Base-by-base conservation (phyloP, 306 rosid species). In the Quercus aquifolioides region DNA sequence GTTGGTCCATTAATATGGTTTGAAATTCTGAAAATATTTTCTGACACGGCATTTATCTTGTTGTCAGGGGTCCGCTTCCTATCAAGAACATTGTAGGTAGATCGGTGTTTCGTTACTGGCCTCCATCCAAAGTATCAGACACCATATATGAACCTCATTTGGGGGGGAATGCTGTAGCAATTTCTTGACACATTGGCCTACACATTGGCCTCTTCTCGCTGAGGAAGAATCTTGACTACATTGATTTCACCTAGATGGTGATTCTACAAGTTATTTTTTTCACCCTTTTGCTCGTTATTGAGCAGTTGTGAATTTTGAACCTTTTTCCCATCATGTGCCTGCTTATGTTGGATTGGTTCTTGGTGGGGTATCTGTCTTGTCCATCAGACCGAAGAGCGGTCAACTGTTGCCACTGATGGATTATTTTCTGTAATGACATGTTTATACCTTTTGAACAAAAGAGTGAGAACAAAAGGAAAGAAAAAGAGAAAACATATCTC, bases 1-100 rank as follows among this genome's bases (percentile, higher is more conserved):
- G 5, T 18, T 38, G 23, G 78, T 55, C 41, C 51, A n/a, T 63
- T 76, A 1, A 13, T 25, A 55, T 15, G 4, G 18, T 13, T 6
- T 60, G 51, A 4, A 74, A 15, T 55, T 57, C 55, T 59, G 67
- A 52, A 68, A 56, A 20, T 6, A 7, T 46, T 58, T 71, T 14
- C 78, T 83, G 79, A 84, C 80, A 31, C 41, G 12, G 58, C 30
- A 74, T 46, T 81, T 68, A 58, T 52, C 72, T 70, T 87, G 10
- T 78, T 43, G 75, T 70, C 91, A 95, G 99, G 98, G 99, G 99
- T 55, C 99, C 99, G 1, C 98, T 95, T 74, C 99, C 99, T 19
- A 8, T 95, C 0, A 81, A 95, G 88, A 90, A 90, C 88, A 93
- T 95, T 30, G 89, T 93, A 55, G 99, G 99, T 30, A 87, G 97